Percentiles rank a stretch among this genome's conserved stretches.
Conservation (phyloP, 805 yeast species). For the Middelhovenomyces tepae region DNA sequence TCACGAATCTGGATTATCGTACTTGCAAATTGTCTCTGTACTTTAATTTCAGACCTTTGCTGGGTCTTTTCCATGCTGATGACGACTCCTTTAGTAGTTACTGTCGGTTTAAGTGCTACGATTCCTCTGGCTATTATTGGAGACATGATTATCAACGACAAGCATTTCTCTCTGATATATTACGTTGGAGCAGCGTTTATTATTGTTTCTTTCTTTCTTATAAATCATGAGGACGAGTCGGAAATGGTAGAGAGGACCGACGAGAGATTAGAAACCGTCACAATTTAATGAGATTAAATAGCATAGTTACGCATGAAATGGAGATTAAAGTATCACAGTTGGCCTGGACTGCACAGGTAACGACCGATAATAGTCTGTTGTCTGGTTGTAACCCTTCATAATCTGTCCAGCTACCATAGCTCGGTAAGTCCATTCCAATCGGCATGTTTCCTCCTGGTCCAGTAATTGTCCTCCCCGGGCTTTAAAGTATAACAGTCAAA, state of each 20-base stretch:
- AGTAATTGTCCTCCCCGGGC: conserved; percentile 52
- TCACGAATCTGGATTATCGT: conserved; percentile 45
- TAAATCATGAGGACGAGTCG: conserved; percentile 68
- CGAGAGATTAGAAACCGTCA: no score
- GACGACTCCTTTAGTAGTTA: conserved; percentile 90
- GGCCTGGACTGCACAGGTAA: no score
- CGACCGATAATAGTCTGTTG: no score
- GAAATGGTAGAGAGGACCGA: conserved; percentile 30
- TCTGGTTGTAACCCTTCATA: conserved; percentile 9
- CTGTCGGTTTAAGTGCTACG: conserved; percentile 88
- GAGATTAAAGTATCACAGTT: no score
- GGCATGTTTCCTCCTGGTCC: conserved; percentile 62
- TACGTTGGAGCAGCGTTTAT: conserved; percentile 74
- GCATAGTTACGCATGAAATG: no score
- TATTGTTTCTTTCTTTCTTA: conserved; percentile 70
- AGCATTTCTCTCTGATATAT: conserved; percentile 53
- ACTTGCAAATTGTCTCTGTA: conserved; percentile 58
- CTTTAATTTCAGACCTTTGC: conserved; percentile 81
- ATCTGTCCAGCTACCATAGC: conserved; percentile 6
- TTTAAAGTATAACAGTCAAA: conserved; percentile 45
- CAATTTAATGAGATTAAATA: no score
- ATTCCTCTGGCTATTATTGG: conserved; percentile 94
- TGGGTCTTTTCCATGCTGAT: conserved; percentile 95
- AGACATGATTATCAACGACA: conserved; percentile 65
- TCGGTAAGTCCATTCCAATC: conserved; percentile 19